Evolutionary conservation across 2,329 filamentous ascomycete species (phyloP).

Genomic region (Calcarisporium arbuscula): DNA sequence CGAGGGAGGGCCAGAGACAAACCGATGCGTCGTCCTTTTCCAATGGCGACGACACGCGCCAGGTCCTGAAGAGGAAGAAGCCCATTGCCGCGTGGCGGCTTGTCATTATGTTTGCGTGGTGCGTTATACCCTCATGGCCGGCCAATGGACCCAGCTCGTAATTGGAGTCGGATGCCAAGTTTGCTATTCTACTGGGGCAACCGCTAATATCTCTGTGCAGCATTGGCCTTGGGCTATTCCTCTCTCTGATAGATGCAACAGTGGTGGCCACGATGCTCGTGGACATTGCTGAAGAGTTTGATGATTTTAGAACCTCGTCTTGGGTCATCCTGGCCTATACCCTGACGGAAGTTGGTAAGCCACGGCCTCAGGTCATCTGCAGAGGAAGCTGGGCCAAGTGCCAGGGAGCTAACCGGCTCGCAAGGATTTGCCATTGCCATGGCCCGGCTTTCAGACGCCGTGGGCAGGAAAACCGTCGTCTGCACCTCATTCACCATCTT

Average conservation of each 20-base stretch:
- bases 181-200: no score
- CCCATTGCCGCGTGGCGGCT: slow-evolving; percentile 13
- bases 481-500: slow-evolving; percentile 11
- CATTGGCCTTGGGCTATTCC: not conserved
- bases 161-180: no score
- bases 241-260: not conserved
- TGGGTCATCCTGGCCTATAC: slow-evolving; percentile 1
- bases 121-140: no score
- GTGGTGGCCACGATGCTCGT: not conserved
- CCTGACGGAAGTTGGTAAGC: no score
- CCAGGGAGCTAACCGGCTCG: no score
- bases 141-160: no score
- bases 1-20: no score
- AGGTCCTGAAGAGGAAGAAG: slow-evolving; percentile 11
- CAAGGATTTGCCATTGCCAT: slow-evolving; percentile 14
- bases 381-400: no score
- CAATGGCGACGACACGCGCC: no score
- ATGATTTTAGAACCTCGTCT: not conserved
- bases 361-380: no score
- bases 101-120: slow-evolving; percentile 11
- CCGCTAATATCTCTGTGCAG: no score
- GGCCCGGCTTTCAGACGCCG: slow-evolving; percentile 11
- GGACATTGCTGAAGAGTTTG: not conserved
- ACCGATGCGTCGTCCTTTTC: no score
- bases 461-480: slow-evolving; percentile 11